A percentile compares a stretch with the other conserved stretches of the same genome.
phyloP scores from a whole-genome alignment of 202 grass and related monocot genomes.

The Brachypodium distachyon region DNA sequence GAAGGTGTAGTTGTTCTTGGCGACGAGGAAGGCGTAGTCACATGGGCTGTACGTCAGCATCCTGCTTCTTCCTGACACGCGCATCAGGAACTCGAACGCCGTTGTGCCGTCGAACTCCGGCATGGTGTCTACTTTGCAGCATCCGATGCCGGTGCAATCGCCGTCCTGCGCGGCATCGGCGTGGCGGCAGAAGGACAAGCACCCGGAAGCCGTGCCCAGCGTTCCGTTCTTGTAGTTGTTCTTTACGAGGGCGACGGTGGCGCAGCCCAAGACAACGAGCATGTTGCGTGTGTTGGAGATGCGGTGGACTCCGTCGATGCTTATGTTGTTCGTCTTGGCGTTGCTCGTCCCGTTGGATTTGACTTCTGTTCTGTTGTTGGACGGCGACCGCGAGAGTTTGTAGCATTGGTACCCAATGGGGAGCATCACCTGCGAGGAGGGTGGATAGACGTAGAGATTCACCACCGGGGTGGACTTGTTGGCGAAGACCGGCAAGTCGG shows the following conservation, averaged over 20 bases:
- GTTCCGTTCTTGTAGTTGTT: neutral
- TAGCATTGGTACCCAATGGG: neutral
- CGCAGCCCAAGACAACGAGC: neutral
- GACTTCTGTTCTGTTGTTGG: neutral
- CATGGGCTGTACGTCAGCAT: conserved; percentile 12
- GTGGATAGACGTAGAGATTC: neutral
- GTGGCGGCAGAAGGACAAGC: conserved; percentile 22
- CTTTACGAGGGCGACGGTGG: neutral
- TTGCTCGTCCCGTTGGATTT: fast-evolving
- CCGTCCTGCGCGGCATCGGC: neutral
- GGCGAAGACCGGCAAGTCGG: neutral
- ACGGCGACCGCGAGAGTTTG: neutral
- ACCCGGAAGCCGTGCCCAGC: conserved; percentile 2
- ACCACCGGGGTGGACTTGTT: neutral
- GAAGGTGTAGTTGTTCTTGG: conserved; percentile 12
- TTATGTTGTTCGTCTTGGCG: neutral
- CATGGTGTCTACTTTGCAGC: conserved; percentile 30
- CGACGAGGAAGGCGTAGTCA: conserved; percentile 33
- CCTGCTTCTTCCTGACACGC: neutral
- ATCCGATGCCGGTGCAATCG: conserved; percentile 29
- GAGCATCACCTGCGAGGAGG: neutral
- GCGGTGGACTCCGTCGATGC: neutral
- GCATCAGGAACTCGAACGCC: neutral
- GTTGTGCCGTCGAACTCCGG: neutral
- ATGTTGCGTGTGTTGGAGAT: neutral